These are phyloP conservation scores for Martensiomyces pterosporus DNA, from an alignment of 192 early-diverging fungal genomes.

Conservation along the genomic window DNA sequence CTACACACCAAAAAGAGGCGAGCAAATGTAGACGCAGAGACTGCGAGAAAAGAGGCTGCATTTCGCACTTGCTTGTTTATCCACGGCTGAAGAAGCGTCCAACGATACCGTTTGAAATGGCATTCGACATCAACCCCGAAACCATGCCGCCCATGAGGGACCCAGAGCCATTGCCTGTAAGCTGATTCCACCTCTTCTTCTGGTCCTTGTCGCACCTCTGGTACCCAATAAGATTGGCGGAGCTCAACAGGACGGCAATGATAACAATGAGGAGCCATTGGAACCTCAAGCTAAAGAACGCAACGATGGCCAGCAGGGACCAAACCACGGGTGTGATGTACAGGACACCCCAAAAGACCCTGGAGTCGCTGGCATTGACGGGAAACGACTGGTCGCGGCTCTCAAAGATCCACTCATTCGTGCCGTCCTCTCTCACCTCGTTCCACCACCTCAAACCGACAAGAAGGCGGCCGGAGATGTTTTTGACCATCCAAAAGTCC, in stretches of 20 bases:
- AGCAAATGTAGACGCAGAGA: not conserved
- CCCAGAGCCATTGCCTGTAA: conserved; percentile 50
- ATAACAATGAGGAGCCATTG: conserved; percentile 83
- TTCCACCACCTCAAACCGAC: conserved; percentile 99
- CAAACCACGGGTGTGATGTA: conserved; percentile 84
- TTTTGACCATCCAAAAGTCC: conserved; percentile 99
- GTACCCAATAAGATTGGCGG: conserved; percentile 93
- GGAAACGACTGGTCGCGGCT: conserved; percentile 63
- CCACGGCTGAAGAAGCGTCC: conserved; percentile 45
- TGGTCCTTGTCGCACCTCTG: conserved; percentile 94
- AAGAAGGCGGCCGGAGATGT: conserved; percentile 91
- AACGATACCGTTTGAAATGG: conserved; percentile 30
- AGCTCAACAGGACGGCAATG: conserved; percentile 79
- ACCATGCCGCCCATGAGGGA: conserved; percentile 48
- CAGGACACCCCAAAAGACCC: conserved; percentile 89
- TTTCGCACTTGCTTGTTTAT: too few relatives aligned
- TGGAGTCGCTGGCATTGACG: conserved; percentile 83
- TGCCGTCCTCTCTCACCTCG: conserved; percentile 93
- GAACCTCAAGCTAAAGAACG: conserved; percentile 68
- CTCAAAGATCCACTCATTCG: conserved; percentile 96
- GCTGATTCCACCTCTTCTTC: conserved; percentile 66
- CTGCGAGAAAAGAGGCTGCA: too few relatives aligned
- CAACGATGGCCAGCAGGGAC: conserved; percentile 74
- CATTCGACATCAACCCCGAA: conserved; percentile 50
- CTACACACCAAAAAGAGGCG: not conserved